Evolutionary conservation across 2,329 filamentous ascomycete species (phyloP), one percentile per base, ranked within the genome.

Genomic region (Eurotiales sp.): DNA sequence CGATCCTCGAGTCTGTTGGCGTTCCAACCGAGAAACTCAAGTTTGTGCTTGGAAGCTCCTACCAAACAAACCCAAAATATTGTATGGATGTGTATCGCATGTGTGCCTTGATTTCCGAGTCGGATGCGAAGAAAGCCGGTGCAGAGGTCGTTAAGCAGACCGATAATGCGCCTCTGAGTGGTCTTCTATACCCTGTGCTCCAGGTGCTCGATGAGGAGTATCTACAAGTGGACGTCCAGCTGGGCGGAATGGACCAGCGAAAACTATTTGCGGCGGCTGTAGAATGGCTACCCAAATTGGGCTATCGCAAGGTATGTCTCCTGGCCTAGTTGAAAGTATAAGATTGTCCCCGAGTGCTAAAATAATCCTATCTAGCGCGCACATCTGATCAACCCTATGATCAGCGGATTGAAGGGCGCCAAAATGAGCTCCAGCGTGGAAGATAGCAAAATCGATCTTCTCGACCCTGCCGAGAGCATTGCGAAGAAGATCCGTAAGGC

Each of bases 121-220:
- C 91, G 65, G 85, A 93, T 90, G 14, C 89, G 90, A 72, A 27
- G 15, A 93, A 90, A 72, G 91, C 92, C 0, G 92, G 92, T 34
- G 88, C 90, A 1, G 93, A 97, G 71, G 83, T 97, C 7, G 92
- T 99, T 58, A 97, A 97, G 78, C 90, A 97, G 75, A 84, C 86
- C 3, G 81, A 82, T 51, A 90, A 92, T 63, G 82, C 86, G 8
- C 81, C 86, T 3, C 68, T 95, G 50, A 83, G 80, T 51, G 88
- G 88, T 1, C 77, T 92, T 11, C 80, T 92, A 55, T 95, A 95
- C 76, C 88, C 89, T 1, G 77, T 95, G 43, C 85, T 99, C 72
- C 93, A 97, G 72, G 88, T 88, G 1, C 75, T 97, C 42, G 92
- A 97, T 64, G 92, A 97, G 73, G 80, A 93, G 74, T 84, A 96